Conservation (phyloP, 177 flowering plant genomes). For the Vitis hybrid region DNA sequence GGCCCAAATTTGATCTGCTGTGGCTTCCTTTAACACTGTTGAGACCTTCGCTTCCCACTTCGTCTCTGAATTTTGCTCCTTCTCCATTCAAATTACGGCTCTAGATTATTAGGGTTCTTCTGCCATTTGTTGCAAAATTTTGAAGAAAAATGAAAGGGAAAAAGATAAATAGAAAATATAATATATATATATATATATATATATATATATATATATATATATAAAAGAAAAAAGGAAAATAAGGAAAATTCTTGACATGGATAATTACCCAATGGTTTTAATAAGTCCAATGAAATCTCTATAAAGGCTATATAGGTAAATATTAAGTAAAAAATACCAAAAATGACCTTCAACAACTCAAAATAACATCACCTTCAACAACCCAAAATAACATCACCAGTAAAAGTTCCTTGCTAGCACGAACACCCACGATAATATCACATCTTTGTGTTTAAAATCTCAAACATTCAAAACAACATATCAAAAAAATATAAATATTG, state of each 20-base stretch:
- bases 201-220: too few species aligned
- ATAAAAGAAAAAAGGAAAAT: background rate
- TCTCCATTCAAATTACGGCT: too few species aligned
- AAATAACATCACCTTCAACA: background rate
- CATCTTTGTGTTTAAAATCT: background rate
- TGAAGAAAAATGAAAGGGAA: background rate
- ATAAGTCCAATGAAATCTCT: background rate
- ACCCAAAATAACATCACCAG: background rate
- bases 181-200: too few species aligned
- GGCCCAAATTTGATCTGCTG: slow-evolving; percentile 51
- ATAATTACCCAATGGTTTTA: too few species aligned
- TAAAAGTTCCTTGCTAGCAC: background rate
- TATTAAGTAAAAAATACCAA: background rate
- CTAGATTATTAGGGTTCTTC: too few species aligned
- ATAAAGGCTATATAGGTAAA: background rate
- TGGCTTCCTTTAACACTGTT: slow-evolving; percentile 24
- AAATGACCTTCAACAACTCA: background rate
- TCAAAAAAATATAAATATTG: too few species aligned
- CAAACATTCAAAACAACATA: too few species aligned
- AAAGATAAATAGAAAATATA: background rate
- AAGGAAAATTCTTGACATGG: background rate
- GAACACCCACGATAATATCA: background rate
- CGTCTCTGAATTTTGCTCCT: background rate
- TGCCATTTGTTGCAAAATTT: too few species aligned
- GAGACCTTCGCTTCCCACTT: slow-evolving; percentile 59